A percentile compares a stretch with the other conserved stretches of the same genome.
These are phyloP conservation scores for Sugiyamaella castrensis DNA, from an alignment of 1,139 yeast species.

Conservation along the genomic window DNA sequence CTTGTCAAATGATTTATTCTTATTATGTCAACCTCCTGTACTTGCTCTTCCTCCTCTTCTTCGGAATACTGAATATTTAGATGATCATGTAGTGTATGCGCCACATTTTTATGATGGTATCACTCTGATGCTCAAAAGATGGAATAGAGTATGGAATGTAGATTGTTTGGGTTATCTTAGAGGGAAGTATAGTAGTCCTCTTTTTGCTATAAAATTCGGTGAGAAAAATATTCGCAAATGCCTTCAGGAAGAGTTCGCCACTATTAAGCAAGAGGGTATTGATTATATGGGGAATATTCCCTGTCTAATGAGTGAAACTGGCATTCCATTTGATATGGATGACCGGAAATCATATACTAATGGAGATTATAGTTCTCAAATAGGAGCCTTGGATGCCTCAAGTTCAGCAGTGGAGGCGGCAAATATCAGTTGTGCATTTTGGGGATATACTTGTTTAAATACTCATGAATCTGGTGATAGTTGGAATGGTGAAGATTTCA, in stretches of 20 bases:
- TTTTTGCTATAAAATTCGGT: constrained; percentile 72
- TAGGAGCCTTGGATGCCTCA: constrained; percentile 73
- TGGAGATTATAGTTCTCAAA: constrained; percentile 66
- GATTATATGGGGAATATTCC: constrained; percentile 63
- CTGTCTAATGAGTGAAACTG: constrained; percentile 78
- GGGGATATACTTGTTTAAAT: constrained; percentile 75
- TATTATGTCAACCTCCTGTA: constrained; percentile 81
- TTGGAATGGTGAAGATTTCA: constrained; percentile 89
- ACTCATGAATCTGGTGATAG: constrained; percentile 75
- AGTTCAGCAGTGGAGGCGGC: constrained; percentile 71
- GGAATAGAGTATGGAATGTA: constrained; percentile 62
- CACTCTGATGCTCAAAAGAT: constrained; percentile 79
- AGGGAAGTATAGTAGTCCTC: constrained; percentile 66
- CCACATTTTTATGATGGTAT: constrained; percentile 90
- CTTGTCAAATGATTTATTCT: constrained; percentile 47
- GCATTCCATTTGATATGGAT: constrained; percentile 93
- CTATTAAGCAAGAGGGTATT: constrained; percentile 59
- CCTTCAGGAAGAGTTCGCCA: constrained; percentile 58
- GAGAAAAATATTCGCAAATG: constrained; percentile 72
- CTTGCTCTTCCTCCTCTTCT: constrained; percentile 73
- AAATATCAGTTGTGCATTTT: constrained; percentile 65
- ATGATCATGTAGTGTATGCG: constrained; percentile 62
- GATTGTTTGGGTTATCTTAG: constrained; percentile 81
- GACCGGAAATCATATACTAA: constrained; percentile 58
- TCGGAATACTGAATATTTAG: constrained; percentile 52